Conservation (phyloP, 306 rosid genomes). For the Vigna hirtella region DNA sequence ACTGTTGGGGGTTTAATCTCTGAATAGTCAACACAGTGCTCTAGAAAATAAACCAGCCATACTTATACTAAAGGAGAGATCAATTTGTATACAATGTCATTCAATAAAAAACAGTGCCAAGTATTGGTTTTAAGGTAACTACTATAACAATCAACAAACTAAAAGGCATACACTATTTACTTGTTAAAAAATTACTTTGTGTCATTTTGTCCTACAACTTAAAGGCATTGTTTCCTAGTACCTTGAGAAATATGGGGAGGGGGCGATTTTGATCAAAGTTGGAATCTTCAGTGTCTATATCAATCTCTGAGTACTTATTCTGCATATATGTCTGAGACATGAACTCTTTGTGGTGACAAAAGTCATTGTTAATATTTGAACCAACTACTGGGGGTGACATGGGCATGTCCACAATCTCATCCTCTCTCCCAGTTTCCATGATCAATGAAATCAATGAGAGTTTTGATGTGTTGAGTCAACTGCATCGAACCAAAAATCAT, state of each 20-base stretch:
- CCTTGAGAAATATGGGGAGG: constrained; percentile 92
- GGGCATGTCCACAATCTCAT: constrained; percentile 70
- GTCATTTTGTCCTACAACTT: not conserved
- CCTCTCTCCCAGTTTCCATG: constrained; percentile 76
- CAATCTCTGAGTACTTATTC: constrained; percentile 73
- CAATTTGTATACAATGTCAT: not conserved
- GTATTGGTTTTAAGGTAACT: not conserved
- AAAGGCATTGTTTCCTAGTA: constrained; percentile 33
- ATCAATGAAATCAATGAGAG: constrained; percentile 6
- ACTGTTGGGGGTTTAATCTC: not conserved
- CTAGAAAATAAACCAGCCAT: not conserved
- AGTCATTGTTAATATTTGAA: constrained; percentile 62
- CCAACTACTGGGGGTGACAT: constrained; percentile 60
- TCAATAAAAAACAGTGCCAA: not conserved
- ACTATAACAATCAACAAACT: not conserved
- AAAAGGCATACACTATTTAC: too few species aligned
- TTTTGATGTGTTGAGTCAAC: constrained; percentile 45
- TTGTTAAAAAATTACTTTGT: not conserved
- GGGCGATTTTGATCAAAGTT: constrained; percentile 58
- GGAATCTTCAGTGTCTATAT: constrained; percentile 55
- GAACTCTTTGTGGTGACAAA: constrained; percentile 68
- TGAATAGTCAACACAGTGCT: not conserved
- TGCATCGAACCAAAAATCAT: constrained; percentile 54
- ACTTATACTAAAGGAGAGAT: not conserved
- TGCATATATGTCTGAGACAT: constrained; percentile 64